These are phyloP conservation scores for Macrolepiota fuliginosa DNA, from an alignment of 768 basidiomycete genomes.

Conservation along the genomic window DNA sequence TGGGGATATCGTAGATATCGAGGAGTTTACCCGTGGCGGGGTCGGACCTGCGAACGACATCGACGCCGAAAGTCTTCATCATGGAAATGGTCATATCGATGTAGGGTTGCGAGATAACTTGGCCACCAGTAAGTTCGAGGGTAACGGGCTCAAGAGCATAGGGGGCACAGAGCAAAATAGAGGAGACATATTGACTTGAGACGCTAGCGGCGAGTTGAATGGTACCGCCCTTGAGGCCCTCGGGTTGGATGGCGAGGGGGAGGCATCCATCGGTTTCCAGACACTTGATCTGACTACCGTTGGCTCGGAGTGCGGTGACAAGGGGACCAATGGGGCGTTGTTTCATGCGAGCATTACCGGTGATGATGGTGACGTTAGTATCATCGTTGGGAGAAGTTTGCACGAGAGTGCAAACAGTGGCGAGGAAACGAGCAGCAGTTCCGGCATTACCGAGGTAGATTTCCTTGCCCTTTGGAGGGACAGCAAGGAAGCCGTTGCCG, in stretches of 20 bases:
- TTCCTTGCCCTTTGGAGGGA: slow-evolving; percentile 80
- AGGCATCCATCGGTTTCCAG: slow-evolving; percentile 82
- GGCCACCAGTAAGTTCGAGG: slow-evolving; percentile 88
- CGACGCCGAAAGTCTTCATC: slow-evolving; percentile 91
- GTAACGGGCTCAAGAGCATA: slow-evolving; percentile 83
- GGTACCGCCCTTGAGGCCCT: slow-evolving; percentile 76
- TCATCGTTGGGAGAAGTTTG: slow-evolving; percentile 38
- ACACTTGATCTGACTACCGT: slow-evolving; percentile 78
- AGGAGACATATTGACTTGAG: slow-evolving; percentile 97
- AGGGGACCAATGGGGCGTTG: slow-evolving; percentile 96
- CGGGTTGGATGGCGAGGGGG: slow-evolving; percentile 80
- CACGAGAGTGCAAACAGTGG: slow-evolving; percentile 92
- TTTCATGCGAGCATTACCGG: slow-evolving; percentile 98
- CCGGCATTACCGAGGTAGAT: slow-evolving; percentile 97
- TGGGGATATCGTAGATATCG: slow-evolving; percentile 88
- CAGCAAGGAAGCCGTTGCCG: slow-evolving; percentile 74
- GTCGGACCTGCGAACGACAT: slow-evolving; percentile 67
- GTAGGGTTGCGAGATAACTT: slow-evolving; percentile 98
- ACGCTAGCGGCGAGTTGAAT: slow-evolving; percentile 92
- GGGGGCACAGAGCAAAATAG: slow-evolving; percentile 94
- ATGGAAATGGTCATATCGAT: slow-evolving; percentile 99
- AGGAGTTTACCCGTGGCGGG: slow-evolving; percentile 54
- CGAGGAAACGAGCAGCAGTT: slow-evolving; percentile 95
- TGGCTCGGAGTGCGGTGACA: slow-evolving; percentile 82
- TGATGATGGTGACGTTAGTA: slow-evolving; percentile 70